Evolutionary conservation across 257 asterid species (phyloP), one percentile per base, ranked within the genome.

Genomic region (Nemophila menziesii): DNA sequence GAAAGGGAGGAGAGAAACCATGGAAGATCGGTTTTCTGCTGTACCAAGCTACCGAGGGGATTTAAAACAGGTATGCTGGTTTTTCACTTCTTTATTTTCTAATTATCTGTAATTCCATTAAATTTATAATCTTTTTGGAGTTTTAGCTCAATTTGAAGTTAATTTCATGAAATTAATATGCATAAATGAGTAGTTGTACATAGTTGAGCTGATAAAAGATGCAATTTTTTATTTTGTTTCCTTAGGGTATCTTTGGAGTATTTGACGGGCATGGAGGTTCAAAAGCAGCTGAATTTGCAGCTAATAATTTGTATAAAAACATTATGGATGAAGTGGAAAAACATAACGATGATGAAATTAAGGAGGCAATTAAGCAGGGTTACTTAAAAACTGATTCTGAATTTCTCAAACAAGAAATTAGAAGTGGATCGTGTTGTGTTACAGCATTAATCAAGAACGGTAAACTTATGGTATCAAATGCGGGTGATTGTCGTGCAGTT

Each of bases 401-500:
- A 26, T 85, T 81, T 53, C 70, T 85, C 22, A 68, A 64, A 63
- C 63, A 54, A 44, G 79, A 75, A 52, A 56, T 55, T 45, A 58
- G 79, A 17, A 89, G 93, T 2, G 93, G 96, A 15, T 48, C 96
- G 1, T 85, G 96, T 49, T 78, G 86, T 4, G 93, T 85, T 39
- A 80, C 96, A 11, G 96, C 89, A 5, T 37, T 85, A 55, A 65
- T 85, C 51, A 55, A 37, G 46, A 49, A 62, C 3, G 93, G 96
- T 22, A 71, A 63, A 33, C 26, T 80, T 8, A 68, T 85, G 22
- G 72, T 80, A n/a, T 85, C 96, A 6, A 85, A 85, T 33, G 89
- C 81, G 15, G 96, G 96, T 5, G 96, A 85, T 40, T 85, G 93
- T 46, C 93, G 93, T 3, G 92, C 92, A 1, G 93, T 85, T 7